A percentile compares a stretch with the other conserved stretches of the same genome.
Evolutionary conservation across 805 yeast species (phyloP).

Genomic region (Saturnispora quitensis): DNA sequence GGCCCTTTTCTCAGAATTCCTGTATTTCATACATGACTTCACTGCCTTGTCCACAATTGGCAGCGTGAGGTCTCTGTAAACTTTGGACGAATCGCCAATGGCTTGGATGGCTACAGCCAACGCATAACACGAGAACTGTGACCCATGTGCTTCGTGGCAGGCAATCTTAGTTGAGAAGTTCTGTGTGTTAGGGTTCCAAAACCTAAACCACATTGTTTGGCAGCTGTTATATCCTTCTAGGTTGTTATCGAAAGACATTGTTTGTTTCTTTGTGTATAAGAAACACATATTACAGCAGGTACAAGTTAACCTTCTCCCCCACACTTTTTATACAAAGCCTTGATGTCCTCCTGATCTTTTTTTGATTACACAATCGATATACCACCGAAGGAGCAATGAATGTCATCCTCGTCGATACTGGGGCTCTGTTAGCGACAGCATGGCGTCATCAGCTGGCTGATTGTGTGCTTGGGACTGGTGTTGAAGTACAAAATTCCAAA

Average conservation of each 20-base stretch:
- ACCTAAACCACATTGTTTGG: conserved; percentile 34
- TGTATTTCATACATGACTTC: conserved; percentile 40
- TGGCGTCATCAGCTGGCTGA: conserved; percentile 1
- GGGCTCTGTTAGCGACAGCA: background rate
- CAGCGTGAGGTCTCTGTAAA: conserved; percentile 41
- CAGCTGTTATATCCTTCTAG: conserved; percentile 33
- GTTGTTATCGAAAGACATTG: conserved; percentile 20
- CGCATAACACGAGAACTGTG: conserved; percentile 59
- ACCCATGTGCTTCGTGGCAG: conserved; percentile 38
- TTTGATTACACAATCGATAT: background rate
- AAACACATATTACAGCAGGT: no score
- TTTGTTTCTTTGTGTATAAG: background rate
- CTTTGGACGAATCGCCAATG: conserved; percentile 52
- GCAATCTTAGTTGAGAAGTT: conserved; percentile 33
- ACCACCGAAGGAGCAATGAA: background rate
- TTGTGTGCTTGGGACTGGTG: background rate
- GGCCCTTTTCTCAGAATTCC: conserved; percentile 42
- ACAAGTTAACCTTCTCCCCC: background rate
- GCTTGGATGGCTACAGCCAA: conserved; percentile 60
- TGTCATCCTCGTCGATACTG: background rate
- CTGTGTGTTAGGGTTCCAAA: conserved; percentile 31
- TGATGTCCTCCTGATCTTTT: background rate
- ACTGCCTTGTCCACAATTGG: conserved; percentile 48
- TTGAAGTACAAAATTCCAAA: background rate
- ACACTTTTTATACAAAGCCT: background rate